A percentile compares a stretch with the other conserved stretches of the same genome.
Evolutionary conservation across 1,139 yeast species (phyloP).

Genomic region (Zygotorulaspora mrakii): DNA sequence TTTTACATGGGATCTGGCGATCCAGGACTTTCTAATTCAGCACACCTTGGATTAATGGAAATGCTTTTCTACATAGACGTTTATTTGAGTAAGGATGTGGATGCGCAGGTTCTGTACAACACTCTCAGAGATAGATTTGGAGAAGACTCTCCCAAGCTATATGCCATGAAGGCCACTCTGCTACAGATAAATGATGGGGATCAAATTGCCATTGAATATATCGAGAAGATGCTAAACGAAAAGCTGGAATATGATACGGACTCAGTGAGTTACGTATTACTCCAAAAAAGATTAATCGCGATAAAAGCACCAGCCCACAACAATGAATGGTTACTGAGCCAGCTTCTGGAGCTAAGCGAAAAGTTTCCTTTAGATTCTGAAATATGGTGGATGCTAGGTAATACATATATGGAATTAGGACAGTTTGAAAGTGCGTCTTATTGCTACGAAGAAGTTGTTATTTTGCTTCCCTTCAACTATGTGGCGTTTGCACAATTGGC

Average conservation of each 20-base stretch:
- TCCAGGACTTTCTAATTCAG: constrained; percentile 42
- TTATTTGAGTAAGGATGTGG: constrained; percentile 61
- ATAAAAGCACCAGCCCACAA: constrained; percentile 18
- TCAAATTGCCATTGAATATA: constrained; percentile 28
- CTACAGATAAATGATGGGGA: constrained; percentile 32
- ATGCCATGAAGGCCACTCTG: constrained; percentile 32
- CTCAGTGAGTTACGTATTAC: constrained; percentile 27
- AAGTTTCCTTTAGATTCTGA: constrained; percentile 64
- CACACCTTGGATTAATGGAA: constrained; percentile 60
- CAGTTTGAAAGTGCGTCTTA: constrained; percentile 64
- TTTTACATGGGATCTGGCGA: constrained; percentile 25
- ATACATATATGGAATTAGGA: constrained; percentile 56
- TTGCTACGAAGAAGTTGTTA: constrained; percentile 64
- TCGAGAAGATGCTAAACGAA: constrained; percentile 29
- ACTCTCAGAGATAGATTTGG: constrained; percentile 64
- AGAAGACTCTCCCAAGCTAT: constrained; percentile 37
- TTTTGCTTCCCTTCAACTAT: constrained; percentile 69
- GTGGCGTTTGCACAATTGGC: constrained; percentile 47
- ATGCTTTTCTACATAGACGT: constrained; percentile 67
- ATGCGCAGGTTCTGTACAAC: constrained; percentile 64
- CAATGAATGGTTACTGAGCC: constrained; percentile 18
- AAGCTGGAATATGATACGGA: constrained; percentile 35
- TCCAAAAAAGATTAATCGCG: constrained; percentile 30
- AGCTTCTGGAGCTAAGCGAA: constrained; percentile 27
- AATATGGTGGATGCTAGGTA: constrained; percentile 74